Base-by-base conservation (phyloP, 2,329 filamentous ascomycete genomes). In the Endoconidiophora polonica region DNA sequence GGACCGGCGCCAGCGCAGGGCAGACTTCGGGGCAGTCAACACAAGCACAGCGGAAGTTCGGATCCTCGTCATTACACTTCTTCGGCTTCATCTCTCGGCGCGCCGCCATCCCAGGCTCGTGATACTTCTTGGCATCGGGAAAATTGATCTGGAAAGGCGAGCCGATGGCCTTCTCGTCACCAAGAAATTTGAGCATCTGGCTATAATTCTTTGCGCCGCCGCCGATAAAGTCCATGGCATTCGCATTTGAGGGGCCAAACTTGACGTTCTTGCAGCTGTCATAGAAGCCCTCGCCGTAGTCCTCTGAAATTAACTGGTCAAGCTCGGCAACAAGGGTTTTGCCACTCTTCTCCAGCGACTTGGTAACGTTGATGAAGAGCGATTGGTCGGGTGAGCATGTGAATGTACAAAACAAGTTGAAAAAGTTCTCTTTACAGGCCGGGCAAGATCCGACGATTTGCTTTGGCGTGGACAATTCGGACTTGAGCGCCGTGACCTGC, bases 101-200 rank as follows among this genome's bases (percentile, higher is more conserved):
- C 0, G 86, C 70, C 7, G 72, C 62, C 83, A 96, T 93, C n/a
- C 68, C 71, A 0, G 77, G 72, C 45, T 85, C 77, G 9, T 71
- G 63, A 55, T 53, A 53, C 5, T 41, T 43, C 7, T 50, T 23
- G 12, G 40, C 18, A 16, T 42, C 38, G 7, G 77, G 90, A 58
- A 91, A 98, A 68, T 98, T 93, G 68, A 98, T 95, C 68, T 98
- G 91, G 65, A 98, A 98, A 0, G 91, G 91, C 51, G 90, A 96
- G 3, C 93, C 93, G 20, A 90, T 74, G 2, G 81, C 72, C 63
- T 93, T 93, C 69, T 94, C 90, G 63, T 94, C 81, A 14, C 91
- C 91, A 33, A 98, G 67, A 58, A 96, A 98, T 60, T 88, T 90
- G 57, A 98, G 68, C 57, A 98, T 83, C 40, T 83, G 76, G 0